These are phyloP conservation scores for Caryocar brasiliense DNA, from an alignment of 441 rosid species.

Conservation along the genomic window DNA sequence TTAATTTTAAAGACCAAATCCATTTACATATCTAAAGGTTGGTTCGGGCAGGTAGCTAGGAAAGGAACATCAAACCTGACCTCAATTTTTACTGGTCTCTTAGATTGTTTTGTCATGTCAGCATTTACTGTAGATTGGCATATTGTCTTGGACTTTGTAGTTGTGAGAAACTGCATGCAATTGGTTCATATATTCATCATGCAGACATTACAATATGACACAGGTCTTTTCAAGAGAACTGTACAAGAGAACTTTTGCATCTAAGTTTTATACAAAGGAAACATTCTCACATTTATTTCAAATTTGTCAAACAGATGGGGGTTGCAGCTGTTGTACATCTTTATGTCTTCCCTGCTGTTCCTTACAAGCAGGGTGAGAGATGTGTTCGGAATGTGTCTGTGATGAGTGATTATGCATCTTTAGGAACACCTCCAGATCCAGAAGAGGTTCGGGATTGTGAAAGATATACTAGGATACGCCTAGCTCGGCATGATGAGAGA, in stretches of 20 bases:
- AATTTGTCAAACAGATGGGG: conserved; percentile 65
- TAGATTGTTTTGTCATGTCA: no score
- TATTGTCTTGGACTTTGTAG: neutral
- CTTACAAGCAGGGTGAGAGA: conserved; percentile 95
- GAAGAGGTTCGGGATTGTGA: conserved; percentile 85
- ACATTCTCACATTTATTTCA: no score
- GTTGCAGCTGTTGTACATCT: conserved; percentile 89
- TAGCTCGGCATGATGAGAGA: conserved; percentile 52
- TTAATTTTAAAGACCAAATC: no score
- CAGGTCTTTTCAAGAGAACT: neutral
- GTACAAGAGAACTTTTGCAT: neutral
- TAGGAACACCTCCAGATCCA: conserved; percentile 79
- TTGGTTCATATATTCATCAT: no score
- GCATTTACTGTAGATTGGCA: neutral
- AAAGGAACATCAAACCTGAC: neutral
- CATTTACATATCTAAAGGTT: no score
- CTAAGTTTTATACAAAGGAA: neutral
- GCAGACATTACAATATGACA: neutral
- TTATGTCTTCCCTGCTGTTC: conserved; percentile 75
- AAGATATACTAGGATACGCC: conserved; percentile 46
- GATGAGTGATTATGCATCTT: conserved; percentile 81
- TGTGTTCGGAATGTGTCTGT: conserved; percentile 93
- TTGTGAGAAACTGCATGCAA: neutral
- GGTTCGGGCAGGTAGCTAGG: neutral
- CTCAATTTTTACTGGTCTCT: neutral